phyloP scores from a whole-genome alignment of 371 early-diverging fungal species.

The Cokeromyces recurvatus region DNA sequence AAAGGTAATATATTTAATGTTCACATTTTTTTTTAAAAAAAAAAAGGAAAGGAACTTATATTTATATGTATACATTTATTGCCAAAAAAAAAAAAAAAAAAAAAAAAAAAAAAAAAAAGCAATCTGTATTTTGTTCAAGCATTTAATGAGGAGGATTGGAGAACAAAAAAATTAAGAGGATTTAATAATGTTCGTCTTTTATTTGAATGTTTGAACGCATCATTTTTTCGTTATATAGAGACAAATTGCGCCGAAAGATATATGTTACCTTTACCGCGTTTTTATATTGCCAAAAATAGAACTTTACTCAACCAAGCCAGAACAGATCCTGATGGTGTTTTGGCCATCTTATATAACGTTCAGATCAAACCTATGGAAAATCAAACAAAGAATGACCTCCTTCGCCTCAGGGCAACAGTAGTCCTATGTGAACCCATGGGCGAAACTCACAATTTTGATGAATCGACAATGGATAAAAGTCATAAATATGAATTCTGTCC shows the following conservation, averaged over 20 bases:
- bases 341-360: conserved; percentile 28
- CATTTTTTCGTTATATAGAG: conserved; percentile 24
- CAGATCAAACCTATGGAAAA: conserved; percentile 3
- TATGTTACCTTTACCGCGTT: conserved; percentile 28
- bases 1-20: conserved; percentile 13
- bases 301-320: conserved; percentile 30
- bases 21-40: too few species aligned
- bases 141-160: conserved; percentile 18
- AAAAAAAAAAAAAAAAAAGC: too few species aligned
- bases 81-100: neutral
- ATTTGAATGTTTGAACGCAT: conserved; percentile 28
- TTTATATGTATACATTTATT: too few species aligned
- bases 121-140: conserved; percentile 30
- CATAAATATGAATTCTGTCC: conserved; percentile 26
- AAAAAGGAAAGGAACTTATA: too few species aligned
- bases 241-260: neutral
- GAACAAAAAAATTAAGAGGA: conserved; percentile 21
- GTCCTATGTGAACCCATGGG: conserved; percentile 30
- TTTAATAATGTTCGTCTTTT: conserved; percentile 23
- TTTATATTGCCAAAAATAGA: conserved; percentile 43
- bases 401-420: conserved; percentile 24
- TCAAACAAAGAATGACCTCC: conserved; percentile 2
- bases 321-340: conserved; percentile 18
- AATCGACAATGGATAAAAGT: conserved; percentile 13
- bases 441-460: conserved; percentile 26